Percentiles rank a stretch among this genome's conserved stretches.
These are phyloP conservation scores for Fragaria nilgerrensis DNA, from an alignment of 306 rosid species.

Conservation along the genomic window DNA sequence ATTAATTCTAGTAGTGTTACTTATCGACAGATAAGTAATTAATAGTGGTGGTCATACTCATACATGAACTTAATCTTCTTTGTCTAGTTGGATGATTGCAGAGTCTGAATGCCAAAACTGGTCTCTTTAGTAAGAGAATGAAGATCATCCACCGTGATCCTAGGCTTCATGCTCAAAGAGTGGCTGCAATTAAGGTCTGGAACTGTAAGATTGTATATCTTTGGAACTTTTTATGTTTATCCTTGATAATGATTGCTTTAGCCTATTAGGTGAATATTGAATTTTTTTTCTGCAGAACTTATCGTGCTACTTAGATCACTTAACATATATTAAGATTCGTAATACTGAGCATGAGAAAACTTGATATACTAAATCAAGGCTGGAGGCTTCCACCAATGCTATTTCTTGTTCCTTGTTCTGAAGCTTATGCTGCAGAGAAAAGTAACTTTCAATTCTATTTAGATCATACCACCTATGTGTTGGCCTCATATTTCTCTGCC, in stretches of 20 bases:
- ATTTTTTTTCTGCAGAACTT: neutral
- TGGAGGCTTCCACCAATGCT: neutral
- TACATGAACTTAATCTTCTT: slow-evolving; percentile 52
- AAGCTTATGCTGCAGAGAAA: neutral
- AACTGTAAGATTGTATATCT: slow-evolving; percentile 22
- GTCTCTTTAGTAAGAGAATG: slow-evolving; percentile 96
- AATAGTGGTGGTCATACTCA: slow-evolving; percentile 14
- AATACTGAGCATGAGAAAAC: neutral
- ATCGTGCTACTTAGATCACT: neutral
- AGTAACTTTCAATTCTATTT: neutral
- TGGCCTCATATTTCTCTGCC: neutral
- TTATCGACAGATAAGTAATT: neutral
- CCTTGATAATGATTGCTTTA: neutral
- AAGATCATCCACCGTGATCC: slow-evolving; percentile 92
- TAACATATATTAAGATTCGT: neutral
- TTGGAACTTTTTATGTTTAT: neutral
- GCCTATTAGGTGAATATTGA: neutral
- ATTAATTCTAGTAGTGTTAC: neutral
- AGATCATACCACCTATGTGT: neutral
- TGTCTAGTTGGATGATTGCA: slow-evolving; percentile 86
- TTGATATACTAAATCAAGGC: neutral
- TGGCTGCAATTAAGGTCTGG: slow-evolving; percentile 90
- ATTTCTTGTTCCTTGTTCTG: neutral
- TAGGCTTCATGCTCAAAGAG: slow-evolving; percentile 81
- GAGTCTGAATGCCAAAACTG: slow-evolving; percentile 97